These are phyloP conservation scores for Colletotrichum sp. DNA, from an alignment of 2,329 filamentous ascomycete genomes.

Conservation along the genomic window DNA sequence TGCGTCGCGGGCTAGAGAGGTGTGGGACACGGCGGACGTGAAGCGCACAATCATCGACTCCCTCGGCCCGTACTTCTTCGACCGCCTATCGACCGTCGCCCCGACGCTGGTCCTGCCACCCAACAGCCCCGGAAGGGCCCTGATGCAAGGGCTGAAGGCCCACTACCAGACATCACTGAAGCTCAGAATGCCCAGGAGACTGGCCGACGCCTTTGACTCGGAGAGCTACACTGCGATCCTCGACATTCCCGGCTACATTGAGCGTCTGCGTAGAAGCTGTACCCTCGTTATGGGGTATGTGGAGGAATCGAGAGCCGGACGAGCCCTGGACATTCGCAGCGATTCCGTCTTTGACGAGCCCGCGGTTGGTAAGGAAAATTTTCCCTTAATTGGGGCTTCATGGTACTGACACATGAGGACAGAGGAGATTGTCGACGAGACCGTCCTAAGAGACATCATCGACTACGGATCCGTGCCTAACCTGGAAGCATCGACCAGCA, in stretches of 20 bases:
- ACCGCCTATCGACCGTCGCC: constrained; percentile 57
- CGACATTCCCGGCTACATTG: constrained; percentile 48
- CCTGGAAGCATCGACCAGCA: constrained; percentile 41
- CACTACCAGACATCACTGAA: constrained; percentile 53
- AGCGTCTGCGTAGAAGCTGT: constrained; percentile 51
- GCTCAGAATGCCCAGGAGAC: constrained; percentile 45
- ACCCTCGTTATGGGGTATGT: constrained; percentile 57
- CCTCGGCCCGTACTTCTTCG: constrained; percentile 58
- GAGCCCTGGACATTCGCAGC: constrained; percentile 44
- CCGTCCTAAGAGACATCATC: constrained; percentile 45
- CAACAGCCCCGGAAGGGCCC: constrained; percentile 24
- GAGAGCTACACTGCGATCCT: constrained; percentile 57
- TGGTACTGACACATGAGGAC: constrained; percentile 17
- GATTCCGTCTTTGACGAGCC: constrained; percentile 47
- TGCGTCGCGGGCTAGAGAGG: constrained; percentile 46
- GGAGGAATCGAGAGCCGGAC: constrained; percentile 53
- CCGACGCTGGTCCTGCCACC: constrained; percentile 43
- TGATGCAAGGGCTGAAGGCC: constrained; percentile 46
- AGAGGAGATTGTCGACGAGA: constrained; percentile 48
- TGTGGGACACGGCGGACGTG: constrained; percentile 57
- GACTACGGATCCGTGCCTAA: constrained; percentile 59
- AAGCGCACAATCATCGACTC: constrained; percentile 65
- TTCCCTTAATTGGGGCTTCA: accelerated
- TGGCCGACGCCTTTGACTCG: constrained; percentile 52
- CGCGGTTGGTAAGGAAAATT: constrained; percentile 47